Base-by-base conservation (phyloP, 768 basidiomycete genomes). In the Austroboletus eburneus region DNA sequence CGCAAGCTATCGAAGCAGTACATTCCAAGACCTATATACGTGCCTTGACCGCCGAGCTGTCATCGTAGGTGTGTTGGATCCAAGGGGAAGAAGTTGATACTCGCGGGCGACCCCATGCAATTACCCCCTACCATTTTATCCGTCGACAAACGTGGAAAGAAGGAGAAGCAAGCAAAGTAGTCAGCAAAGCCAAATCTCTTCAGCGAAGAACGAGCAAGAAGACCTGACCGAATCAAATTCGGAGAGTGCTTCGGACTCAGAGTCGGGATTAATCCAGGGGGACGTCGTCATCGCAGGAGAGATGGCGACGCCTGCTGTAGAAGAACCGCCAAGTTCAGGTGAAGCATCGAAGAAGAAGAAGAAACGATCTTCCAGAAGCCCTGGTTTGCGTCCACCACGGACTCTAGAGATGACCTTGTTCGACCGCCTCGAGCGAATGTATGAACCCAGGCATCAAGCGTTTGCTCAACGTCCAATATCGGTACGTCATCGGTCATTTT, bases 91-190 rank as follows among this genome's bases (percentile, higher is more conserved):
- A 95, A 92, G 63, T 70, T 93, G 41, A 86, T 93, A 13, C 72
- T 96, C 21, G 94, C 94, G 2, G 95, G 95, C 0, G 95, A 97
- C 66, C 94, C 93, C 2, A 86, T 91, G 76, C 95, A 98, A 71
- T 74, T 99, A 4, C 93, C 93, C 0, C 95, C 95, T 0, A 99
- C 95, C 0, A 81, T 98, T 39, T 72, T 95, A 23, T 89, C 91
- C 5, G 57, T 79, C 8, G 70, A 80, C 48, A 69, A 69, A 23
- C 65, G 69, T n/a, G 65, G 62, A 35, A 71, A 67, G 46, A 66
- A 65, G 29, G 56, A 80, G 48, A 69, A 69, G 24, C 65, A 70
- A 16, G 65, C 62, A 35, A 71, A 67, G 45, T 65, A 65, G 29
- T 55, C n/a, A 1, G 16, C 42, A 32, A 20, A 24, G 5, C 23